These are phyloP conservation scores for Tricholoma saponaceum DNA, from an alignment of 768 basidiomycete species.

Conservation along the genomic window DNA sequence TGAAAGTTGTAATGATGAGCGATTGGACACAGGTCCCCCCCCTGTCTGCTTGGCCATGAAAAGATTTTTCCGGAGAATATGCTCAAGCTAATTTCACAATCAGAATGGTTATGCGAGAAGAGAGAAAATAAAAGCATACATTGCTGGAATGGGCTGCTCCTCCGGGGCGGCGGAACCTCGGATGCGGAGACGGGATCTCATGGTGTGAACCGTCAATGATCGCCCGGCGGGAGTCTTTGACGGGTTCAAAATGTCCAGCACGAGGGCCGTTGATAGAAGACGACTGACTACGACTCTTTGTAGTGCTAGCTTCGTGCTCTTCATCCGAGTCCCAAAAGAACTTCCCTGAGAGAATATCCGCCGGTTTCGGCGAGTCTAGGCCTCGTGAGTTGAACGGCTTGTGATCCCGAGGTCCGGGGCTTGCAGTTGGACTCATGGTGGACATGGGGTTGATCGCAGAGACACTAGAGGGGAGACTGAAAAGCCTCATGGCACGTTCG, in stretches of 20 bases:
- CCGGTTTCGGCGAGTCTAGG: conserved; percentile 50
- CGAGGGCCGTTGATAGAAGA: conserved; percentile 28
- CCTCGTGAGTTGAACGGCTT: conserved; percentile 22
- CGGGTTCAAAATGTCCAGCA: conserved; percentile 37
- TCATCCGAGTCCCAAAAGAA: conserved; percentile 49
- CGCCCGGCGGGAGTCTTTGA: conserved; percentile 32
- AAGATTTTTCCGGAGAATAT: conserved; percentile 30
- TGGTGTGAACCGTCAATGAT: conserved; percentile 43
- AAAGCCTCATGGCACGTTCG: conserved; percentile 69
- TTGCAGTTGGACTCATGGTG: conserved; percentile 59
- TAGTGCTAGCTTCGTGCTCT: conserved; percentile 27
- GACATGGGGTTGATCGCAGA: conserved; percentile 71
- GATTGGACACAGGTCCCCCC: conserved; percentile 19
- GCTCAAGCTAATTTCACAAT: conserved; percentile 28
- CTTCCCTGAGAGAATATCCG: conserved; percentile 65
- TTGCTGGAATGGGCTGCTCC: conserved; percentile 28
- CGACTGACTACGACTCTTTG: conserved; percentile 19
- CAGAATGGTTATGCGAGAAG: conserved; percentile 7
- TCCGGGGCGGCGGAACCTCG: conserved; percentile 29
- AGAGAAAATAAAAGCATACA: conserved; percentile 24
- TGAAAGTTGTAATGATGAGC: conserved; percentile 15
- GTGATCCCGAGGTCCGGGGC: conserved; percentile 36
- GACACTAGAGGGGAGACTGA: conserved; percentile 59
- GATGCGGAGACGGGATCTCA: conserved; percentile 50
- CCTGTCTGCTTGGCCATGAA: conserved; percentile 24